Conservation (phyloP, 495 filamentous ascomycete species). For the Podospora appendiculata region DNA sequence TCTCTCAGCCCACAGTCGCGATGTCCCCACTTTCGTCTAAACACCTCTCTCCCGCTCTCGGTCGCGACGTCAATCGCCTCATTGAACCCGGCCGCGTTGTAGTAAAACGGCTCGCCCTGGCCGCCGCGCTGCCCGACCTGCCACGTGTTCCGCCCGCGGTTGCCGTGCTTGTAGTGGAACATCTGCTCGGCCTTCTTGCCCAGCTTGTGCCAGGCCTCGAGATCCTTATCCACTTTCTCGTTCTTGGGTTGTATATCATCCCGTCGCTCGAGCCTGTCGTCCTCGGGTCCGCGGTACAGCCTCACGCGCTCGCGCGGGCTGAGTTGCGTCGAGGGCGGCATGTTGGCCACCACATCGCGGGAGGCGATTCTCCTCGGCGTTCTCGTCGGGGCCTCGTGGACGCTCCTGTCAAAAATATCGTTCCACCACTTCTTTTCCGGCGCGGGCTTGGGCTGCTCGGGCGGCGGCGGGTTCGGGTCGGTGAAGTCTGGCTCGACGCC, state of each 20-base stretch:
- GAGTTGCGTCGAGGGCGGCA: neutral
- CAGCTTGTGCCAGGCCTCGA: constrained; percentile 3
- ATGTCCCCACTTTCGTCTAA: constrained; percentile 49
- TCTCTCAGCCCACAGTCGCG: constrained; percentile 39
- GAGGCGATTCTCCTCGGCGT: constrained; percentile 14
- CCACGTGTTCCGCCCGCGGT: constrained; percentile 46
- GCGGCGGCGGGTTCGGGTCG: constrained; percentile 32
- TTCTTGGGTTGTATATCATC: neutral
- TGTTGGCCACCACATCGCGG: neutral
- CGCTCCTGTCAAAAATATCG: neutral
- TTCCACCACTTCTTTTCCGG: no score
- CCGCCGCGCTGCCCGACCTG: constrained; percentile 48
- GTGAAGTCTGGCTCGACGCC: constrained; percentile 21
- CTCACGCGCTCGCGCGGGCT: neutral
- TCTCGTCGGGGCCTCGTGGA: neutral
- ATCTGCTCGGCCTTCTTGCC: constrained; percentile 11
- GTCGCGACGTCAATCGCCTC: constrained; percentile 43
- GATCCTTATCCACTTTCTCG: neutral
- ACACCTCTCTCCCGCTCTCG: constrained; percentile 43
- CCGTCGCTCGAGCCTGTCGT: no score
- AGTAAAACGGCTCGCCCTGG: constrained; percentile 51
- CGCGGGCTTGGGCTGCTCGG: neutral
- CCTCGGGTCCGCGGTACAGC: no score
- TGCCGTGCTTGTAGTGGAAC: constrained; percentile 33
- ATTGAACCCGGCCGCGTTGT: constrained; percentile 45